Conservation (phyloP, 495 filamentous ascomycete genomes). For the Oleoguttula mirabilis region DNA sequence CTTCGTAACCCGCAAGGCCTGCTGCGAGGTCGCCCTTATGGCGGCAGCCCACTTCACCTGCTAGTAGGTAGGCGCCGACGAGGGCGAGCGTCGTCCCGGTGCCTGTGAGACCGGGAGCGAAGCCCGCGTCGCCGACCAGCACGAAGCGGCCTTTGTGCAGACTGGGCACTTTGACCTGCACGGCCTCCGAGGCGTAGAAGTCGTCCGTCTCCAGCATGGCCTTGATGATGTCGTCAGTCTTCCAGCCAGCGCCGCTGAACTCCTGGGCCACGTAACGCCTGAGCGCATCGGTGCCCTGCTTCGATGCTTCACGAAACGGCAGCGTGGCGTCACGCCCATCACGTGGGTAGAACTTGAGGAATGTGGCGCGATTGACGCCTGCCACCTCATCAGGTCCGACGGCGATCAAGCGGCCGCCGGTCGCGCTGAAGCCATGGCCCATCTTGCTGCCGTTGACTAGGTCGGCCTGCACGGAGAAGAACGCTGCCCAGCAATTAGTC, state of each 20-base stretch:
- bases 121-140: conserved; percentile 24
- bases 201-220: conserved; percentile 34
- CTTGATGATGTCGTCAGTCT: conserved; percentile 27
- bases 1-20: conserved; percentile 32
- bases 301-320: conserved; percentile 31
- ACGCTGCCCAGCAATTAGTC: conserved; percentile 32
- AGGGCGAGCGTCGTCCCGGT: conserved; percentile 16
- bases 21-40: conserved; percentile 26
- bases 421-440: conserved; percentile 29
- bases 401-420: conserved; percentile 29
- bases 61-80: conserved; percentile 16
- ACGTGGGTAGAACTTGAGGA: conserved; percentile 28
- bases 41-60: conserved; percentile 22
- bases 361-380: conserved; percentile 24
- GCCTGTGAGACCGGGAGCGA: conserved; percentile 25
- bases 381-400: conserved; percentile 27
- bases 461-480: conserved; percentile 32
- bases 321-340: conserved; percentile 21
- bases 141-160: conserved; percentile 23
- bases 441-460: conserved; percentile 30
- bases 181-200: conserved; percentile 38
- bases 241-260: conserved; percentile 36
- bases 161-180: conserved; percentile 35
- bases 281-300: conserved; percentile 31
- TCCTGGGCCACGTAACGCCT: conserved; percentile 32